Percentiles rank a stretch among this genome's conserved stretches.
These are phyloP conservation scores for Fusarium luffae DNA, from an alignment of 2,329 filamentous ascomycete genomes.

Conservation along the genomic window DNA sequence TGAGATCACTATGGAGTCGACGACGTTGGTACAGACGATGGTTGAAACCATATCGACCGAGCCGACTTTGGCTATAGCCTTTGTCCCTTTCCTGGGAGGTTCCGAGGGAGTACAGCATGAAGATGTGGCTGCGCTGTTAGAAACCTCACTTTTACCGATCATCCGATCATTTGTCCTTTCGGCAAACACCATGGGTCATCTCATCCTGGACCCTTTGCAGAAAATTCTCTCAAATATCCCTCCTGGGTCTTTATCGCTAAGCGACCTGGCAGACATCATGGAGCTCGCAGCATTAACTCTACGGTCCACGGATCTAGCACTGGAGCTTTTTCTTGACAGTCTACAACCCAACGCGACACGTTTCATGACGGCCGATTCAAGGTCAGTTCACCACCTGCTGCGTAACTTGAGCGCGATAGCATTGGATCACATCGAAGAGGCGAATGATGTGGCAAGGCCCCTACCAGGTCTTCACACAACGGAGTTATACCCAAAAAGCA, in stretches of 20 bases:
- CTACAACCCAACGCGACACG: constrained; percentile 49
- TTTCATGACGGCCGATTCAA: constrained; percentile 39
- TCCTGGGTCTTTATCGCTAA: background rate
- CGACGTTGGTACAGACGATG: background rate
- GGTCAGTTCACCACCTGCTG: constrained; percentile 46
- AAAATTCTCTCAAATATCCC: constrained; percentile 14
- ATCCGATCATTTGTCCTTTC: constrained; percentile 6
- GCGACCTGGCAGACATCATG: background rate
- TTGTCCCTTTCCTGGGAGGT: background rate
- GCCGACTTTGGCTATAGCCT: background rate
- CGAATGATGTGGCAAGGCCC: background rate
- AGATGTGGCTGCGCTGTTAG: background rate
- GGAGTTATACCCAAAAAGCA: background rate
- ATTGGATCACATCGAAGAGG: constrained; percentile 54
- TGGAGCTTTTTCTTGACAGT: constrained; percentile 32
- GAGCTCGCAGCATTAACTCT: constrained; percentile 27
- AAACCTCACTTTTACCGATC: background rate
- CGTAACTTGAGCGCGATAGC: constrained; percentile 51
- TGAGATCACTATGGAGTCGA: accelerated
- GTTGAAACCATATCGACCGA: background rate
- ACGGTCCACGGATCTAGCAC: constrained; percentile 12
- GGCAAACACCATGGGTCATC: constrained; percentile 4
- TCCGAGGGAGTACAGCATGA: accelerated
- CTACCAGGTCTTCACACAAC: background rate
- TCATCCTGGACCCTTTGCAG: constrained; percentile 18